These are phyloP conservation scores for Sugiyamaella valdiviana DNA, from an alignment of 805 yeast genomes.

Conservation along the genomic window DNA sequence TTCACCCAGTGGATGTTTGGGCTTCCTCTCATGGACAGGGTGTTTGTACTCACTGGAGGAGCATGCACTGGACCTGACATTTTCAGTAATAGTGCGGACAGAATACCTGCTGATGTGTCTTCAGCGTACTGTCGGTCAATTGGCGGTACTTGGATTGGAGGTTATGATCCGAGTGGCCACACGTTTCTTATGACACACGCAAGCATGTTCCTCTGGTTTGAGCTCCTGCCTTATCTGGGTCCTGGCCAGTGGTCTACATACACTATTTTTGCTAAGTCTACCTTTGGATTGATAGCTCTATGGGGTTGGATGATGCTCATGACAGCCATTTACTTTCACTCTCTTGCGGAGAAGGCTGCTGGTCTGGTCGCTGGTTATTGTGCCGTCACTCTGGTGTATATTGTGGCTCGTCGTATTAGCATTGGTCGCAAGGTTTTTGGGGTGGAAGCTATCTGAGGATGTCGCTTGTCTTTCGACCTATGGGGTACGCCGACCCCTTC, in stretches of 20 bases:
- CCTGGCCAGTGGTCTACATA: constrained; percentile 12
- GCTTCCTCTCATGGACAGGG: constrained; percentile 79
- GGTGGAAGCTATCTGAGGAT: neutral
- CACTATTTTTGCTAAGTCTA: constrained; percentile 17
- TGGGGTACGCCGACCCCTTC: too few relatives aligned
- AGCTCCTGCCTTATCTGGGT: constrained; percentile 39
- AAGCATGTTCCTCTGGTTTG: constrained; percentile 59
- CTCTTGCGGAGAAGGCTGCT: constrained; percentile 62
- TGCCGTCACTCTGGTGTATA: constrained; percentile 44
- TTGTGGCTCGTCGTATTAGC: constrained; percentile 4
- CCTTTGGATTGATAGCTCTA: constrained; percentile 37
- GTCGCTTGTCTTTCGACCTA: too few relatives aligned
- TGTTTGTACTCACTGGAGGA: constrained; percentile 81
- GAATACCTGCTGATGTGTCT: constrained; percentile 9
- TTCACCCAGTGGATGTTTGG: constrained; percentile 88
- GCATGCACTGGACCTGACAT: constrained; percentile 41
- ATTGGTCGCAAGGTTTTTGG: neutral
- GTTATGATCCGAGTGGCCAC: constrained; percentile 96
- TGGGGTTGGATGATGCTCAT: constrained; percentile 88
- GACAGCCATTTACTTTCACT: constrained; percentile 82
- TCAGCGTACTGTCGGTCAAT: constrained; percentile 45
- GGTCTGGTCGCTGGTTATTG: constrained; percentile 61
- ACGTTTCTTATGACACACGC: constrained; percentile 70
- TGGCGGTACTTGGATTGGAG: constrained; percentile 73
- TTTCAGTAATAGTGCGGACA: neutral